These are phyloP conservation scores for Mucor circinelloides DNA, from an alignment of 371 early-diverging fungal genomes.

Conservation along the genomic window DNA sequence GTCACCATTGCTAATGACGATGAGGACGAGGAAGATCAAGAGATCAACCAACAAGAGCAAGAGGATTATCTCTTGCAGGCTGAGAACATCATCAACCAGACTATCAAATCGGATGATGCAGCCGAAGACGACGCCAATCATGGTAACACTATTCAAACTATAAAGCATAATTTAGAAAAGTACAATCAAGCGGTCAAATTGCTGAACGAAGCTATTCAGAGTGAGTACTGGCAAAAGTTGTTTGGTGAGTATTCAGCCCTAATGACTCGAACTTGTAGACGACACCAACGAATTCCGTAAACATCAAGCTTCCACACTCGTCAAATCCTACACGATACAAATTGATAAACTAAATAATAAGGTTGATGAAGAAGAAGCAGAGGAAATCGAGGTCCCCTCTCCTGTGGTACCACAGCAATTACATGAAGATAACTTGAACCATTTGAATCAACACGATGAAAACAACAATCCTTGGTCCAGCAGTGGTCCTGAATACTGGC, in stretches of 20 bases:
- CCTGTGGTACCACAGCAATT: slow-evolving; percentile 7
- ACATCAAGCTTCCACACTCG: slow-evolving; percentile 18
- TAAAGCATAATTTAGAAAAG: slow-evolving; percentile 6
- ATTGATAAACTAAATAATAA: slow-evolving; percentile 15
- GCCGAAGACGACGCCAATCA: not conserved
- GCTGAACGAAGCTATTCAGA: not conserved
- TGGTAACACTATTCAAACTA: slow-evolving; percentile 4
- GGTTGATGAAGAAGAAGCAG: slow-evolving; percentile 10
- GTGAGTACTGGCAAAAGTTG: not conserved
- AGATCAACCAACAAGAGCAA: not conserved
- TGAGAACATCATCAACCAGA: slow-evolving; percentile 31
- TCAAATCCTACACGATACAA: slow-evolving; percentile 17
- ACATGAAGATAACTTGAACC: not conserved
- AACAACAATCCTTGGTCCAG: slow-evolving; percentile 2
- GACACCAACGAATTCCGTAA: slow-evolving; percentile 28
- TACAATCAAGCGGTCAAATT: slow-evolving; percentile 6
- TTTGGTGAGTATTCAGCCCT: not conserved
- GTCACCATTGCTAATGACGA: slow-evolving; percentile 13
- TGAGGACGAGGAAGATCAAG: not conserved
- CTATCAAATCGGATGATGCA: slow-evolving; percentile 12
- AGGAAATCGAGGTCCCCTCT: not conserved
- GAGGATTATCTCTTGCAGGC: slow-evolving; percentile 21
- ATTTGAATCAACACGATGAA: not conserved
- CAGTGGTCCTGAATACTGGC: slow-evolving; percentile 14
- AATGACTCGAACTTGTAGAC: slow-evolving; percentile 1